Evolutionary conservation across 345 rosid genomes (phyloP), one percentile per base, ranked within the genome.

Genomic region (Adansonia digitata): DNA sequence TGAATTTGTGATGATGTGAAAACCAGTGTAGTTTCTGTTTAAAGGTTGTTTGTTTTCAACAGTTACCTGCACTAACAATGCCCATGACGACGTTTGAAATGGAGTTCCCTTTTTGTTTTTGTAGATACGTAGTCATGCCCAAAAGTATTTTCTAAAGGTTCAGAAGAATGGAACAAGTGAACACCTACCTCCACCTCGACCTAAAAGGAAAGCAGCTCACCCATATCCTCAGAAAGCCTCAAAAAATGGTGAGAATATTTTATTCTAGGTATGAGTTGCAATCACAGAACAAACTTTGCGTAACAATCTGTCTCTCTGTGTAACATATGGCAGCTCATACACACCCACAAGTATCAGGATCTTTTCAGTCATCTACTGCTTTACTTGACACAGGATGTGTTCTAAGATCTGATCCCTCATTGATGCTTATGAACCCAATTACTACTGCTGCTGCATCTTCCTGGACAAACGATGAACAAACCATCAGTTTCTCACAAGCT

Each of bases 181-280:
- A 85, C 97, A 93, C 81, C 83, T 93, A 79, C 96, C 97, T 81
- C 97, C 96, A 20, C 97, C 97, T 69, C 84, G 97, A 49, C 97
- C 97, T 18, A 92, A 92, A 81, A 85, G 96, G 80, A 93, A 91
- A 88, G 94, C 97, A 10, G 90, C 94, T 74, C 97, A 89, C 87
- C 96, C 97, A n/a, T 93, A 93, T 83, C 97, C 97, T 73, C 97
- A 91, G 57, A 92, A 92, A 71, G 96, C 96, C 37, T 82, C 91
- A 5, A 92, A 90, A 80, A 85, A 76, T 75, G 88, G 97, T 92
- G 67, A 37, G 80, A 62, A 60, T 48, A 51, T 34, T 55, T 75
- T 17, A 14, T 76, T 49, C 49, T 15, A 61, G 45, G 43, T 74
- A 52, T 69, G 51, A 49, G 56, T 35, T 34, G 34, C 75, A 17